Percentiles rank a stretch among this genome's conserved stretches.
These are phyloP conservation scores for Tricholomella constricta DNA, from an alignment of 768 basidiomycete genomes.

Conservation along the genomic window DNA sequence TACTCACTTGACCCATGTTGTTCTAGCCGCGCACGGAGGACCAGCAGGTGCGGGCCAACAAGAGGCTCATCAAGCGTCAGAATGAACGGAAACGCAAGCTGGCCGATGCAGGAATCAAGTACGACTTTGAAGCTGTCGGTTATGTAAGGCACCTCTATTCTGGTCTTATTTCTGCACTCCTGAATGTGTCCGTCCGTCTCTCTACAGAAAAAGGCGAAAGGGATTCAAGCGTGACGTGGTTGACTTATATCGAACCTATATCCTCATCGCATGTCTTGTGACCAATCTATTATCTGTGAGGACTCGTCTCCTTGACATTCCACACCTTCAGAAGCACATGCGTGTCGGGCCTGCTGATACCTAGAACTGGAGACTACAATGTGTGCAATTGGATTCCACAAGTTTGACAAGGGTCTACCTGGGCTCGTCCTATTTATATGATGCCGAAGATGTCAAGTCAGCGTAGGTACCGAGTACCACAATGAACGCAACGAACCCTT, in stretches of 20 bases:
- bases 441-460: no score
- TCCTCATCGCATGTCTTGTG: not conserved
- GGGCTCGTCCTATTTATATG: no score
- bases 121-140: conserved; percentile 77
- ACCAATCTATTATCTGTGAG: not conserved
- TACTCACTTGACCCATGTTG: not conserved
- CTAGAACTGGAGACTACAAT: no score
- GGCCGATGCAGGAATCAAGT: conserved; percentile 79
- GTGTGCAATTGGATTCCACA: no score
- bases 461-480: no score
- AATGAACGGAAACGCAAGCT: conserved; percentile 77
- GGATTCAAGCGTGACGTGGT: conserved; percentile 3
- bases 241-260: not conserved
- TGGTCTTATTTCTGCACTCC: not conserved
- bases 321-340: not conserved
- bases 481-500: no score
- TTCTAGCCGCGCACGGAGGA: conserved; percentile 71
- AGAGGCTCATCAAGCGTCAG: conserved; percentile 76
- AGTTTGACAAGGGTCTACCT: no score
- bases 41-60: conserved; percentile 63
- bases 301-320: no score
- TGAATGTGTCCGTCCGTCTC: not conserved
- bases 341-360: not conserved
- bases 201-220: conserved; percentile 27
- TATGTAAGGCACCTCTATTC: conserved; percentile 63